Conservation (phyloP, 2,329 filamentous ascomycete species). For the Fusarium drepaniforme region DNA sequence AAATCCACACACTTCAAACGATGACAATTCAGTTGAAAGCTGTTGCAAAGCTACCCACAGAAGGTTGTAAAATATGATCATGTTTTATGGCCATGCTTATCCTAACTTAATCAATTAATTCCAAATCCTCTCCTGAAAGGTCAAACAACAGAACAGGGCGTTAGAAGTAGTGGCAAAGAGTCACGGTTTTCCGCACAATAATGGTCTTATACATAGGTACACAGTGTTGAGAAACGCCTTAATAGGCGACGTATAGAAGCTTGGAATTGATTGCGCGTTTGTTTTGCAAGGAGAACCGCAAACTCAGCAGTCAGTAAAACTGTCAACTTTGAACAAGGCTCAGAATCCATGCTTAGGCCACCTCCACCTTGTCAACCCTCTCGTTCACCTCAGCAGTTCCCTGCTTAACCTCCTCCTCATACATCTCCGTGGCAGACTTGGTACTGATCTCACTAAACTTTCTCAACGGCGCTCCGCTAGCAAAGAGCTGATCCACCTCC, state of each 20-base stretch:
- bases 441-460: constrained; percentile 14
- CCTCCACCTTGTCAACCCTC: background rate
- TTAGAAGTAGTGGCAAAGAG: background rate
- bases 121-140: background rate
- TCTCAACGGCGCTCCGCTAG: constrained; percentile 27
- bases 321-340: background rate
- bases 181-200: background rate
- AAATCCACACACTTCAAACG: background rate
- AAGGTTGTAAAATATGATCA: background rate
- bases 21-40: background rate
- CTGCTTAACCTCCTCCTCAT: background rate
- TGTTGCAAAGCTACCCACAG: background rate
- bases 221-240: background rate
- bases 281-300: background rate
- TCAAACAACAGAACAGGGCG: background rate
- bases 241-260: background rate
- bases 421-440: background rate
- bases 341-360: background rate
- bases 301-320: background rate
- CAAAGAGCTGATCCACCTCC: constrained; percentile 41
- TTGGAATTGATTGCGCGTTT: background rate
- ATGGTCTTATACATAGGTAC: background rate
- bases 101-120: background rate
- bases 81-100: background rate
- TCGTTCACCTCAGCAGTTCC: background rate